Evolutionary conservation across 73 alveolate genomes (phyloP), one percentile per base, ranked within the genome.

Genomic region (Durusdinium trenchii): DNA sequence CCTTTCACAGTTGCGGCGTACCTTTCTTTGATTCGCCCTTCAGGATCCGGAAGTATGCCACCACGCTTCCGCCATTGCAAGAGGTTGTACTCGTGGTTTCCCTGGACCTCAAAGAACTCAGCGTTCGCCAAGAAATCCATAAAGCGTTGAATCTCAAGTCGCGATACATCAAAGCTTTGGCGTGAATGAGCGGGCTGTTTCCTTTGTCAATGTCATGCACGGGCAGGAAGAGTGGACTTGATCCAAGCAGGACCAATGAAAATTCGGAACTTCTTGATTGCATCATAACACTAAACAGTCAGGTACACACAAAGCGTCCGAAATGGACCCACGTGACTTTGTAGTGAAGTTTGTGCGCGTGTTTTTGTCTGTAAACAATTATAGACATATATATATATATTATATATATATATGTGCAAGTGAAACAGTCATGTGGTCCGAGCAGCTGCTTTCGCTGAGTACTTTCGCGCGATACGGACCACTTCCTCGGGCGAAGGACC

Each of bases 51-150:
- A 23, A 90, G 28, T 0, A 87, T 86, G 32, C 87, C 97, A 47
- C 97, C 97, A 40, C 97, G 86, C 75, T 47, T 38, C 28, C 87
- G 97, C 97, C 97, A 90, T 6, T 45, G 76, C 47, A 90, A 87
- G 6, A 90, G 75, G 83, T 90, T 90, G 86, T 61, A 90, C 76
- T 90, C 97, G 38, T 90, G 97, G 83, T 90, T 90, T 0, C 97
- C 97, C 42, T 90, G 86, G 38, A 90, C 97, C 97, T 90, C 40
- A 26, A n/a, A 26, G 45, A 30, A 42, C 81, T n/a, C n/a, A n/a
- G n/a, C n/a, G n/a, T n/a, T n/a, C n/a, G n/a, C n/a, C n/a, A n/a
- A n/a, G n/a, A n/a, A n/a, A n/a, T n/a, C n/a, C n/a, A n/a, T n/a
- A n/a, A n/a, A n/a, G n/a, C n/a, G n/a, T n/a, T n/a, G n/a, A n/a